phyloP scores from a whole-genome alignment of 2,329 filamentous ascomycete species.

The Didymella lethalis region DNA sequence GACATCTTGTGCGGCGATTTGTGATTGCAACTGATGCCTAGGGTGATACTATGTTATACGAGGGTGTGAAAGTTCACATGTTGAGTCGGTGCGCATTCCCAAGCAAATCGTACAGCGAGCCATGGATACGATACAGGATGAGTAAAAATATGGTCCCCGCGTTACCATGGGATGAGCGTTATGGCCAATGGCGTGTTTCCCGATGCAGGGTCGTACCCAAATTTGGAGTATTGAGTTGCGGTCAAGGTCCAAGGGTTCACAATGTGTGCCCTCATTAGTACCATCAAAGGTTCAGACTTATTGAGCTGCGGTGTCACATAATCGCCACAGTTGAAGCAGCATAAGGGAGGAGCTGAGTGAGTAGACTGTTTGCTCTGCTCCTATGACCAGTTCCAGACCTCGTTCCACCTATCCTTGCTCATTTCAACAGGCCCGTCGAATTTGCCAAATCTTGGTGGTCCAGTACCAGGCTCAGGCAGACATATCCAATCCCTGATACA shows the following conservation, averaged over 20 bases:
- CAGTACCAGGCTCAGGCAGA: slow-evolving; percentile 76
- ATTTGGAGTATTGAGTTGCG: neutral
- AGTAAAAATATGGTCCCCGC: neutral
- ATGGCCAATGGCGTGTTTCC: neutral
- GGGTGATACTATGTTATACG: neutral
- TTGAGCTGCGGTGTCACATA: too few species aligned
- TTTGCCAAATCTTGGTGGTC: slow-evolving; percentile 69
- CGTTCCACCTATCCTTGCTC: slow-evolving; percentile 66
- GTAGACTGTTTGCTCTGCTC: neutral
- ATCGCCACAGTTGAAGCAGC: too few species aligned
- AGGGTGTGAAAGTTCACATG: neutral
- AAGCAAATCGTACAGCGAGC: neutral
- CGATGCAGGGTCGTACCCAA: neutral
- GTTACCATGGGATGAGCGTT: neutral
- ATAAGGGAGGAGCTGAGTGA: too few species aligned
- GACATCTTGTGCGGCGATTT: neutral
- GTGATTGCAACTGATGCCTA: neutral
- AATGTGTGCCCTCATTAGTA: neutral
- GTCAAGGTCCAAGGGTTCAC: neutral
- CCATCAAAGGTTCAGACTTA: neutral
- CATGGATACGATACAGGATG: neutral
- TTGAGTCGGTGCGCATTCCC: neutral
- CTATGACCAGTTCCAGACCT: slow-evolving; percentile 56
- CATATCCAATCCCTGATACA: slow-evolving; percentile 86
- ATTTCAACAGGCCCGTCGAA: slow-evolving; percentile 68